Base-by-base conservation (phyloP, 2,329 filamentous ascomycete genomes). In the Diplodia mutila region DNA sequence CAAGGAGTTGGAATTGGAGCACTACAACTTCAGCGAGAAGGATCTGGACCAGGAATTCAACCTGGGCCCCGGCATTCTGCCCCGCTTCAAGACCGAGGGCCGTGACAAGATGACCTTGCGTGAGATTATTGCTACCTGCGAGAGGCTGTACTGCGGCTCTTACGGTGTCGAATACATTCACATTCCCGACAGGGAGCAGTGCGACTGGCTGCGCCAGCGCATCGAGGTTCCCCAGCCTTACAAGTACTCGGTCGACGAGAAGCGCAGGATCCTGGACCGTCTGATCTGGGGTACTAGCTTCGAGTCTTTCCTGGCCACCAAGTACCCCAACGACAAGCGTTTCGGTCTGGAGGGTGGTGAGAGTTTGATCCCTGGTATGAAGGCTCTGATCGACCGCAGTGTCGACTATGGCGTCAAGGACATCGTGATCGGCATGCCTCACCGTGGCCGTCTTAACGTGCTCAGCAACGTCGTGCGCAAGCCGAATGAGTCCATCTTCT, bases 401-500 rank as follows among this genome's bases (percentile, higher is more conserved):
- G 95, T 99, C 73, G 95, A 99, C 79, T 97, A 97, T 76, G 95
- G 95, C 69, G 91, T 99, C 77, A 98, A 98, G 86, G 95, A 99
- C 77, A 98, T 99, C 75, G 92, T 99, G 77, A 99, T 99, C 76
- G 95, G 95, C 76, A 99, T 99, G 95, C 95, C 95, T 72, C 95
- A 99, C 82, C 93, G 95, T 88, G 95, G 95, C 77, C 93, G 95
- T 85, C 89, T 99, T 71, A 99, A 99, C 78, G 93, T 99, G 65
- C 89, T 99, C 70, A 96, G 91, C 84, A 99, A 99, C 83, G 95
- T 99, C 77, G 95, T 99, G 74, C 91, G 95, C 77, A 99, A 99
- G 84, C 94, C 95, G 75, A 99, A 99, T 82, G 95, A 98, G 84
- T 98, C 95, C 72, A 99, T 99, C 81, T 99, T 99, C 85, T 97